These are phyloP conservation scores for Penicillium hordei DNA, from an alignment of 2,329 filamentous ascomycete genomes.

Conservation along the genomic window DNA sequence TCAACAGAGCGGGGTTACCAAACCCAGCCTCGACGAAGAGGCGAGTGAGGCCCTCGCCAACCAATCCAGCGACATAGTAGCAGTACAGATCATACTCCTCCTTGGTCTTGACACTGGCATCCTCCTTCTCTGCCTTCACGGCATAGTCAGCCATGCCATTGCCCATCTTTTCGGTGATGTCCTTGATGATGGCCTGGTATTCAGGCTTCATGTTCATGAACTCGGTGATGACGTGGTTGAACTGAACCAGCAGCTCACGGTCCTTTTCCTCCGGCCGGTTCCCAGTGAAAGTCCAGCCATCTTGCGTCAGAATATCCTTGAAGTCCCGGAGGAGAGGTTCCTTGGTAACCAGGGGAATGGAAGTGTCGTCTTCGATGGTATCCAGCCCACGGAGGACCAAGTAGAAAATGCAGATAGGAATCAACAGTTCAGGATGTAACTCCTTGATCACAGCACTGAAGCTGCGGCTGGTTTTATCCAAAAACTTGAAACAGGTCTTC, in stretches of 20 bases:
- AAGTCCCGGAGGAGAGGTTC: conserved; percentile 84
- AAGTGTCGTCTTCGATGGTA: conserved; percentile 99
- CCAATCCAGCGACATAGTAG: conserved; percentile 97
- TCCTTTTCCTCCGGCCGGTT: conserved; percentile 94
- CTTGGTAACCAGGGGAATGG: conserved; percentile 76
- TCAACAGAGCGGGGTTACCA: conserved; percentile 79
- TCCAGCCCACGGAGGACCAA: conserved; percentile 87
- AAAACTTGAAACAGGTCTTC: conserved; percentile 79
- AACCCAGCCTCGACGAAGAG: conserved; percentile 85
- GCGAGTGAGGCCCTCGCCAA: conserved; percentile 87
- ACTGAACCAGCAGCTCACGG: conserved; percentile 85
- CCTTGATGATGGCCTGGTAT: conserved; percentile 84
- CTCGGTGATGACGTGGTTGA: conserved; percentile 81
- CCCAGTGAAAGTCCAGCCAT: conserved; percentile 86
- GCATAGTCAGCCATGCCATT: conserved; percentile 98
- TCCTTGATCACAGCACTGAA: conserved; percentile 94
- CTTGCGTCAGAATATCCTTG: conserved; percentile 71
- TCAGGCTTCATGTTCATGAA: conserved; percentile 82
- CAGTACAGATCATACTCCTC: conserved; percentile 95
- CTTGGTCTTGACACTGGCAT: conserved; percentile 76
- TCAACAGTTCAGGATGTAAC: conserved; percentile 87
- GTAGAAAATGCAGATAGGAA: conserved; percentile 90
- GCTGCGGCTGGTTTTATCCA: conserved; percentile 86
- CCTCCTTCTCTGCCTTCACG: conserved; percentile 76
- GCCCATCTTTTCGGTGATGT: conserved; percentile 92